These are phyloP conservation scores for Sporothrix sp. DNA, from an alignment of 2,329 filamentous ascomycete genomes.

Conservation along the genomic window DNA sequence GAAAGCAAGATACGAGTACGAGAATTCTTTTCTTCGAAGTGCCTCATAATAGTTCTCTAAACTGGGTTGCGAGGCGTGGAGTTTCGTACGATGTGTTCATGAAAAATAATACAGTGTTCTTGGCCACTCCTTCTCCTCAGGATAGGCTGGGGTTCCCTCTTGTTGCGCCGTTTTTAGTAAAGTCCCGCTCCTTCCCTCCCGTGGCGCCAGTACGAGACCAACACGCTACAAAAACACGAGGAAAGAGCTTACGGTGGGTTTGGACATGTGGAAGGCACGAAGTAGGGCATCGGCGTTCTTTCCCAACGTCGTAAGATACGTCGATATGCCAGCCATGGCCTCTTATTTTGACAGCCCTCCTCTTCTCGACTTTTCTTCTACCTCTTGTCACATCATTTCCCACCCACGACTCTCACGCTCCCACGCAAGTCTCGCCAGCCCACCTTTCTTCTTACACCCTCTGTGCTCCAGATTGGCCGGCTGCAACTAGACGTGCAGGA, in stretches of 20 bases:
- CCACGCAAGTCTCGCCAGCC: slow-evolving; percentile 6
- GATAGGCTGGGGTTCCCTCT: background rate
- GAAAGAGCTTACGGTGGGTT: background rate
- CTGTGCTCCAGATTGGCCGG: slow-evolving; percentile 9
- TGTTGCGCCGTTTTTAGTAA: background rate
- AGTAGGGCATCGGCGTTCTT: no score
- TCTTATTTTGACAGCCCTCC: no score
- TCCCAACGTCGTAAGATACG: no score
- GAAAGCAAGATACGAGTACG: no score
- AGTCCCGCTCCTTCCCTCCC: slow-evolving; percentile 11
- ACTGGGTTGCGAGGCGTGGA: background rate
- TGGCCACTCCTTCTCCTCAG: background rate
- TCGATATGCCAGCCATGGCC: no score
- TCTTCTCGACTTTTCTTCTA: background rate
- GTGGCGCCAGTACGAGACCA: slow-evolving; percentile 3
- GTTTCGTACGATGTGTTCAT: background rate
- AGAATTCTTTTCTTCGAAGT: no score
- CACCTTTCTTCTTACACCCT: slow-evolving; percentile 5
- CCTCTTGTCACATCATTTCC: background rate
- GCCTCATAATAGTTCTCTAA: background rate
- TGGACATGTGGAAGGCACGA: background rate
- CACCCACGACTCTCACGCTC: background rate
- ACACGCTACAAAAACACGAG: background rate
- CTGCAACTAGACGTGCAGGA: slow-evolving; percentile 12
- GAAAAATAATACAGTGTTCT: background rate